phyloP scores from a whole-genome alignment of 1,139 yeast genomes.

The Maudiozyma humilis region DNA sequence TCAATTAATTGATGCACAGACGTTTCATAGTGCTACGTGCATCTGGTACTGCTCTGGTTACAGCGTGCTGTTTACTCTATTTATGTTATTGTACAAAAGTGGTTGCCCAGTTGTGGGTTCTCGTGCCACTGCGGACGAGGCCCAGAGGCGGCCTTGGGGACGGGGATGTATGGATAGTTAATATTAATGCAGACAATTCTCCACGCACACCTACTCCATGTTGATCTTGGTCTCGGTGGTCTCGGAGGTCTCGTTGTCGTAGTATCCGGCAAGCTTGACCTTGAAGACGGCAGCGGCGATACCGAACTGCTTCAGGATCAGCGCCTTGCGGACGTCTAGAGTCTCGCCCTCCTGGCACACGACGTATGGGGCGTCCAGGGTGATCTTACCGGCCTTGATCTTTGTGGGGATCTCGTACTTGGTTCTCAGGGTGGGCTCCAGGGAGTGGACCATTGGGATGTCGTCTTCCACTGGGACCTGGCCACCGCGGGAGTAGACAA shows the following conservation, averaged over 20 bases:
- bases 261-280: constrained; percentile 70
- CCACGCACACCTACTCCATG: constrained; percentile 22
- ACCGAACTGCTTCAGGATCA: constrained; percentile 90
- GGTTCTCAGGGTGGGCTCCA: constrained; percentile 86
- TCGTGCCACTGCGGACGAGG: too few relatives aligned
- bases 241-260: constrained; percentile 45
- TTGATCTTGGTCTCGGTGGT: constrained; percentile 31
- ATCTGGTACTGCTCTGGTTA: background rate
- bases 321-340: constrained; percentile 84
- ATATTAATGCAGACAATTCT: too few relatives aligned
- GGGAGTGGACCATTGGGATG: constrained; percentile 91
- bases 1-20: too few relatives aligned
- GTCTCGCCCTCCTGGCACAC: constrained; percentile 77
- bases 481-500: constrained; percentile 92
- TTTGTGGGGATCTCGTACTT: constrained; percentile 86
- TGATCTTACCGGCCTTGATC: constrained; percentile 81
- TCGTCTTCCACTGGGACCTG: constrained; percentile 85
- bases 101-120: too few relatives aligned
- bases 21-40: too few relatives aligned
- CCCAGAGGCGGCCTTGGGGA: too few relatives aligned
- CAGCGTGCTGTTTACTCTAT: background rate
- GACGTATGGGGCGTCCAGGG: constrained; percentile 62
- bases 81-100: background rate
- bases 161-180: too few relatives aligned
- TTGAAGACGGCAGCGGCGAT: constrained; percentile 87